A percentile compares a stretch with the other conserved stretches of the same genome.
phyloP scores from a whole-genome alignment of 2,329 filamentous ascomycete species.

The Arthrobotrys sphaeroides region DNA sequence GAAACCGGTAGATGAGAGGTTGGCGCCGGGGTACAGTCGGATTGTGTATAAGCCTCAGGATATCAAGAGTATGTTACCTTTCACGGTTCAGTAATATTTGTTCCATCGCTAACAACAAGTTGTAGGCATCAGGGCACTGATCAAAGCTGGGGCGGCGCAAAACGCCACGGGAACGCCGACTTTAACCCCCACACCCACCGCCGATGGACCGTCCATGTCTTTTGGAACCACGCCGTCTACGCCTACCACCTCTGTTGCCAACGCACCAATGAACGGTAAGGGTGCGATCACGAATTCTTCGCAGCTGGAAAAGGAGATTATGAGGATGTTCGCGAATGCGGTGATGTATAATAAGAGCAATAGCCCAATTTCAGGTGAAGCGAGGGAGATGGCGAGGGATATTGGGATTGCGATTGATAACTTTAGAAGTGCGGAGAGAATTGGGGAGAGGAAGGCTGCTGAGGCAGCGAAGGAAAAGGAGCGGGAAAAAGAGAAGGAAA shows the following conservation, averaged over 20 bases:
- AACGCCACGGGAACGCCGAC: constrained; percentile 68
- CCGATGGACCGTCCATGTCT: constrained; percentile 65
- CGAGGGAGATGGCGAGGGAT: constrained; percentile 57
- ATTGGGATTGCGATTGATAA: constrained; percentile 57
- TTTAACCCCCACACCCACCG: constrained; percentile 70
- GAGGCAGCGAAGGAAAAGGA: constrained; percentile 51
- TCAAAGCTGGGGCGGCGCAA: constrained; percentile 71
- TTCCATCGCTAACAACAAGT: background rate
- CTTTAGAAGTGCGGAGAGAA: constrained; percentile 57
- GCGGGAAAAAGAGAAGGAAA: constrained; percentile 34
- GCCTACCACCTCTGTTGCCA: constrained; percentile 73
- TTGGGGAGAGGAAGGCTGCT: constrained; percentile 56
- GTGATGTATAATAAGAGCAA: constrained; percentile 85
- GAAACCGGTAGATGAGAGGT: constrained; percentile 76
- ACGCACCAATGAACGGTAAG: constrained; percentile 65
- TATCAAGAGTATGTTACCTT: constrained; percentile 67
- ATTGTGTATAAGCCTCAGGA: constrained; percentile 79
- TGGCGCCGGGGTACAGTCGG: constrained; percentile 78
- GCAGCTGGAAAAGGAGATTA: constrained; percentile 90
- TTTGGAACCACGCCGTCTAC: constrained; percentile 67
- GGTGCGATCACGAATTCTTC: constrained; percentile 91
- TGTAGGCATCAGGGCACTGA: constrained; percentile 73
- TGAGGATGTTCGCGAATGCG: constrained; percentile 97
- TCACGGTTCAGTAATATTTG: too few species aligned
- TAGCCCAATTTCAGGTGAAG: constrained; percentile 54